A percentile compares a stretch with the other conserved stretches of the same genome.
Evolutionary conservation across 225 moss, liverwort and hornwort species (phyloP).

Genomic region (Pleurozium schreberi): DNA sequence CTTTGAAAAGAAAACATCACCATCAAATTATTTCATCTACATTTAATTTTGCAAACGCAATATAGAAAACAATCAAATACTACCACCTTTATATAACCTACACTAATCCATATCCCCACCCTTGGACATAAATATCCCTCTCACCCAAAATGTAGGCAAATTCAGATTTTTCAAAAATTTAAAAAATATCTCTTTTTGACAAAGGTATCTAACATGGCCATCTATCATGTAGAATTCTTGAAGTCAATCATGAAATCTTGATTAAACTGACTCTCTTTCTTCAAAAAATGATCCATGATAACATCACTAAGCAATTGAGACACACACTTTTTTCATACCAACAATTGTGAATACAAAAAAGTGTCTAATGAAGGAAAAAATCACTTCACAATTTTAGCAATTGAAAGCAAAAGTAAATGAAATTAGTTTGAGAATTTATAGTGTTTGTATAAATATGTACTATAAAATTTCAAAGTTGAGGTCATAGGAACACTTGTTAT

Average conservation of each 20-base stretch:
- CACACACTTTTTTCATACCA: background rate
- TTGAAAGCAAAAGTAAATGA: background rate
- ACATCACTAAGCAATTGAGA: rapidly evolving
- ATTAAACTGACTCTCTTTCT: background rate
- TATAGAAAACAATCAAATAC: no score
- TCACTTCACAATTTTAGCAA: background rate
- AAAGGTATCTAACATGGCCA: background rate
- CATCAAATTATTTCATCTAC: no score
- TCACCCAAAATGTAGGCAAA: no score
- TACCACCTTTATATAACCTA: no score
- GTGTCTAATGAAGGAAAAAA: no score
- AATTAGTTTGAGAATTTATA: background rate
- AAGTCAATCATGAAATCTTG: background rate
- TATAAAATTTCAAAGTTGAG: no score
- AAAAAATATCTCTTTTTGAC: background rate
- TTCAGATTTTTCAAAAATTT: background rate
- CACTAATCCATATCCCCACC: no score
- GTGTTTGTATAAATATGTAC: background rate
- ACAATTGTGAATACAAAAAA: background rate
- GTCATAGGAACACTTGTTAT: no score
- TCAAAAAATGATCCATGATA: background rate
- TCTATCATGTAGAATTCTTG: background rate
- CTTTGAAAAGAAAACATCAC: no score
- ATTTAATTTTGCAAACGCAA: no score
- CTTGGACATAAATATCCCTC: no score